phyloP scores from a whole-genome alignment of 169 alveolate genomes.

The Eimeria acervulina region DNA sequence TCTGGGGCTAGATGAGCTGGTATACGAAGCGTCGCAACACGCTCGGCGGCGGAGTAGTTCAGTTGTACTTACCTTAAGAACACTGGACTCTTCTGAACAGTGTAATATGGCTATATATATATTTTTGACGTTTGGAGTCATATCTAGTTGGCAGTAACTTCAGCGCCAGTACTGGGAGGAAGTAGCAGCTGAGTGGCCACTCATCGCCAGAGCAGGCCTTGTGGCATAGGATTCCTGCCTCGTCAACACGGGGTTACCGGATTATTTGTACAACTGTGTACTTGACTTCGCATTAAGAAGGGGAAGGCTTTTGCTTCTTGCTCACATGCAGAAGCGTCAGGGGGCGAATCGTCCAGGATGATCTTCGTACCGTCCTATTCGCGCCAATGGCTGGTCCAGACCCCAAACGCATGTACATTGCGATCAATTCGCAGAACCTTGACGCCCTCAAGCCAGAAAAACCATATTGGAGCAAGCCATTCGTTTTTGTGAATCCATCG shows the following conservation, averaged over 20 bases:
- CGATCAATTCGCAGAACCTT: constrained; percentile 81
- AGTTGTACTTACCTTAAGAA: background rate
- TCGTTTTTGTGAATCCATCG: constrained; percentile 76
- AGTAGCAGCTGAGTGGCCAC: background rate
- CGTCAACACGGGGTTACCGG: background rate
- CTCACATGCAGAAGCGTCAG: constrained; percentile 28
- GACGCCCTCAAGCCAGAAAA: constrained; percentile 78
- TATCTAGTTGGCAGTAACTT: background rate
- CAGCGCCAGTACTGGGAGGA: background rate
- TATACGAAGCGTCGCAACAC: background rate
- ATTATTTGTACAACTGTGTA: background rate
- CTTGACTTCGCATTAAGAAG: background rate
- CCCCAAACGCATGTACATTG: constrained; percentile 83
- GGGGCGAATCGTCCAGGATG: constrained; percentile 36
- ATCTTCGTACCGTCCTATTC: constrained; percentile 7
- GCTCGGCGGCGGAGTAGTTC: background rate
- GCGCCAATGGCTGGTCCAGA: constrained; percentile 84
- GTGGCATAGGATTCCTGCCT: constrained; percentile 26
- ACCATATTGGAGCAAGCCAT: constrained; percentile 82
- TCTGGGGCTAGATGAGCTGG: constrained; percentile 39
- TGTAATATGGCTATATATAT: background rate
- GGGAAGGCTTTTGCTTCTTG: constrained; percentile 23
- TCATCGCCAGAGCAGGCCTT: background rate
- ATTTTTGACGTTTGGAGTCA: background rate
- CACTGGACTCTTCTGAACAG: background rate